These are phyloP conservation scores for Mycena amicta DNA, from an alignment of 768 basidiomycete genomes.

Conservation along the genomic window DNA sequence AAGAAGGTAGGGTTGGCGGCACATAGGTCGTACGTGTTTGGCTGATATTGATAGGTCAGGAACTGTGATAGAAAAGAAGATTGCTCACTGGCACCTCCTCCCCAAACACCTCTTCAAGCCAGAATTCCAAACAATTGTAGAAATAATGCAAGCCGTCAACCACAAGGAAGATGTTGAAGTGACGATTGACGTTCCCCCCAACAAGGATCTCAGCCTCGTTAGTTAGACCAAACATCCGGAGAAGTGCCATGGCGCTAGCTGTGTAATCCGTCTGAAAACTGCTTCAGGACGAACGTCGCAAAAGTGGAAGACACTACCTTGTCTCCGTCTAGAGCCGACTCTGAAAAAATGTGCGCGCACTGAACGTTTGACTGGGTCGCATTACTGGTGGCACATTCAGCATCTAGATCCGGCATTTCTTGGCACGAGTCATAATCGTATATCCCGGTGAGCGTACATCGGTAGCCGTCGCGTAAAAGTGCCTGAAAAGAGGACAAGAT, in stretches of 20 bases:
- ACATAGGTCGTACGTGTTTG: constrained; percentile 9
- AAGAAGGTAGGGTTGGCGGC: too few species aligned
- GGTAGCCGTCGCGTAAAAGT: neutral
- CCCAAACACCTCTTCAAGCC: constrained; percentile 2
- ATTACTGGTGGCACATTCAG: too few species aligned
- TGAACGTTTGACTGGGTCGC: too few species aligned
- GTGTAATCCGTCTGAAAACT: neutral
- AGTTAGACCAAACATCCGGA: neutral
- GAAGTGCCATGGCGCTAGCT: neutral
- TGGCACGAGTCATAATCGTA: neutral
- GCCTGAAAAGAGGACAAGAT: neutral
- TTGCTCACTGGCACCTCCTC: too few species aligned
- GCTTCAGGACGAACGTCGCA: too few species aligned
- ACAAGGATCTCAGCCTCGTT: neutral
- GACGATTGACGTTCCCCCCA: neutral
- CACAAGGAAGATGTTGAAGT: neutral
- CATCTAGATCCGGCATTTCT: neutral
- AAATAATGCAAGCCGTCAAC: neutral
- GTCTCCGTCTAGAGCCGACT: constrained; percentile 4
- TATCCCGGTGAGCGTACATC: neutral
- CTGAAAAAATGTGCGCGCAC: constrained; percentile 2
- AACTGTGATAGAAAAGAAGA: too few species aligned
- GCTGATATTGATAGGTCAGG: too few species aligned
- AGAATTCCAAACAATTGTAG: neutral
- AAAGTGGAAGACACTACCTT: too few species aligned